Evolutionary conservation across 169 alveolate genomes (phyloP), one percentile per base, ranked within the genome.

Genomic region (Plasmodium cynomolgi): DNA sequence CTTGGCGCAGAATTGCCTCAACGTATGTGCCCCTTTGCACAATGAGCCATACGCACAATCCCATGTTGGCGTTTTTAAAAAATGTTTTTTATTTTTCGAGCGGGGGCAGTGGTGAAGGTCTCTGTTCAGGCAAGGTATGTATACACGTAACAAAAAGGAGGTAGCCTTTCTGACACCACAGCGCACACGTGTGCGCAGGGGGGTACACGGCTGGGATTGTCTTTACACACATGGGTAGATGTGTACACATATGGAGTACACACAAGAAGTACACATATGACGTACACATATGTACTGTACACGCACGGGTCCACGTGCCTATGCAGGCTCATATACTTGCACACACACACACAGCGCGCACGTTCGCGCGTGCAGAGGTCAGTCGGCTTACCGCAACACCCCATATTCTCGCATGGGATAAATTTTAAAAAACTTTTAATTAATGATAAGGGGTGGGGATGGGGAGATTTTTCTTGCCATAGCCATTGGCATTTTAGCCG

Each of bases 111-210:
- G 37, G 15, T 26, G 13, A 68, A 68, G 37, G 77, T 68, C n/a
- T 68, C n/a, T 68, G 39, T 29, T 68, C 77, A 68, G 37, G 77
- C 41, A 23, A 68, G 37, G 31, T 13, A 7, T 20, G 17, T 26
- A 33, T 23, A 68, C 77, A 68, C 7, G 37, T 26, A 20, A 68
- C 31, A 68, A 68, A 26, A 68, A 68, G 77, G 37, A 20, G 37
- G 31, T 68, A 9, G 31, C 15, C 77, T 8, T 8, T 29, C 77
- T 26, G 31, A 68, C 17, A 68, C 37, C 9, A 33, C 44, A 31
- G 62, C 83, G 34, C 17, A 75, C 83, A 75, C 58, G 34, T 75
- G 83, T 75, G 31, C 83, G 17, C 56, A 62, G 17, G 34, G 75
- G n/a, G n/a, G 20, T 68, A 68, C 77, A 23, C 37, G 7, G 31